Percentiles rank a stretch among this genome's conserved stretches.
Conservation (phyloP, 202 grass and related monocot genomes). For the Digitaria exilis region DNA sequence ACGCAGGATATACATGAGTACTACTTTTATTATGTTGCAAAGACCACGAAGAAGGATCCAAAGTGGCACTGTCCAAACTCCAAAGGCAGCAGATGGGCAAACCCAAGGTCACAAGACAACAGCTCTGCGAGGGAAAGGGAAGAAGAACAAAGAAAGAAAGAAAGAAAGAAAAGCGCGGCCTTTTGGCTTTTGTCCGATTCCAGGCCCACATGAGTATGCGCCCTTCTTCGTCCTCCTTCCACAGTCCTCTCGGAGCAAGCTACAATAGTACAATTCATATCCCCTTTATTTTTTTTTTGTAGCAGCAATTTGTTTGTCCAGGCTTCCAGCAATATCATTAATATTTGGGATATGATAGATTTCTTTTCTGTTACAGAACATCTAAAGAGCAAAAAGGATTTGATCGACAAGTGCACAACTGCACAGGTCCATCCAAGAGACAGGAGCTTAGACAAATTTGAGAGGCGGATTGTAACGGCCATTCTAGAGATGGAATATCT, state of each 20-base stretch:
- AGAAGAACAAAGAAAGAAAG: background rate
- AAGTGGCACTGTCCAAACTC: constrained; percentile 40
- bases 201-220: background rate
- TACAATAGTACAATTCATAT: background rate
- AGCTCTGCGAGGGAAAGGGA: background rate
- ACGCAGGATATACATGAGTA: background rate
- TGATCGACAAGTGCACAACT: background rate
- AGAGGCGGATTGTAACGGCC: background rate
- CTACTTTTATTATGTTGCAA: background rate
- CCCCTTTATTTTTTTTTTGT: background rate
- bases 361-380: background rate
- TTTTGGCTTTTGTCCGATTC: background rate
- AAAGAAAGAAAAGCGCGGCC: background rate
- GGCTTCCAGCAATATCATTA: background rate
- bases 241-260: background rate
- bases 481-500: background rate
- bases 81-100: background rate
- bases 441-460: background rate
- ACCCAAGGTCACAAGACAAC: constrained; percentile 38
- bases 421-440: background rate
- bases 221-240: background rate
- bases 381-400: background rate
- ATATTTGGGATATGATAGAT: too few species aligned
- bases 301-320: background rate
- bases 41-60: background rate